These are phyloP conservation scores for Penicillium cosmopolitanum DNA, from an alignment of 495 filamentous ascomycete species.

Conservation along the genomic window DNA sequence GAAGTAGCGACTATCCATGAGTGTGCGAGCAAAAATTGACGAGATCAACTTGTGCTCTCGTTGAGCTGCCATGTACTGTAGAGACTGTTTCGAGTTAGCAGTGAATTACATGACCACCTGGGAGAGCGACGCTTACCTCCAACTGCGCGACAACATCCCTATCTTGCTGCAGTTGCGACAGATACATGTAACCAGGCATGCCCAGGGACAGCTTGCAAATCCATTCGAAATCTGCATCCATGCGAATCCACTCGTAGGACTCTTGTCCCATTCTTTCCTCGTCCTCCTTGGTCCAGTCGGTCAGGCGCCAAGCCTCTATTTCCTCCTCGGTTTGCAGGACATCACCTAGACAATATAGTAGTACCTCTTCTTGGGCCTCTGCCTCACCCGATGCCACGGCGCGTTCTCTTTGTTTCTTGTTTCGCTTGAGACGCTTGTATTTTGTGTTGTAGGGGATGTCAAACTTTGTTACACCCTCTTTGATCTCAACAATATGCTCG, in stretches of 20 bases:
- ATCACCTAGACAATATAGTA: slow-evolving; percentile 92
- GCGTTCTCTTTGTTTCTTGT: slow-evolving; percentile 82
- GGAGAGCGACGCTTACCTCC: slow-evolving; percentile 56
- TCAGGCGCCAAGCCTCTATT: slow-evolving; percentile 76
- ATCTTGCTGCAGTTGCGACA: slow-evolving; percentile 97
- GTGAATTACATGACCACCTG: neutral
- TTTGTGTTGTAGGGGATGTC: slow-evolving; percentile 99
- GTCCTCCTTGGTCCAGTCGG: slow-evolving; percentile 85
- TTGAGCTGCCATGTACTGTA: slow-evolving; percentile 63
- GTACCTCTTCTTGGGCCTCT: slow-evolving; percentile 79
- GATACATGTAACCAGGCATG: slow-evolving; percentile 94
- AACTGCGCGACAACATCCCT: slow-evolving; percentile 94
- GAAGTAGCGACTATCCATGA: slow-evolving; percentile 92
- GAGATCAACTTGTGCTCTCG: slow-evolving; percentile 74
- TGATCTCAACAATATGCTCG: slow-evolving; percentile 96
- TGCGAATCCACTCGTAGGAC: slow-evolving; percentile 97
- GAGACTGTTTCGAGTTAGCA: slow-evolving; percentile 43
- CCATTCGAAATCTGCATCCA: slow-evolving; percentile 99
- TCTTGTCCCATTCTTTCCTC: slow-evolving; percentile 92
- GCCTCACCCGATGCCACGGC: slow-evolving; percentile 65
- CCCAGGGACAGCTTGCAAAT: slow-evolving; percentile 76
- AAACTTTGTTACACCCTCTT: slow-evolving; percentile 76
- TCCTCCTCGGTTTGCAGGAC: slow-evolving; percentile 84
- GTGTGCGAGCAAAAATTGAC: slow-evolving; percentile 81
- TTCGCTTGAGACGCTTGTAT: slow-evolving; percentile 96